Conservation (phyloP, 768 basidiomycete species). For the Suillus lakei region DNA sequence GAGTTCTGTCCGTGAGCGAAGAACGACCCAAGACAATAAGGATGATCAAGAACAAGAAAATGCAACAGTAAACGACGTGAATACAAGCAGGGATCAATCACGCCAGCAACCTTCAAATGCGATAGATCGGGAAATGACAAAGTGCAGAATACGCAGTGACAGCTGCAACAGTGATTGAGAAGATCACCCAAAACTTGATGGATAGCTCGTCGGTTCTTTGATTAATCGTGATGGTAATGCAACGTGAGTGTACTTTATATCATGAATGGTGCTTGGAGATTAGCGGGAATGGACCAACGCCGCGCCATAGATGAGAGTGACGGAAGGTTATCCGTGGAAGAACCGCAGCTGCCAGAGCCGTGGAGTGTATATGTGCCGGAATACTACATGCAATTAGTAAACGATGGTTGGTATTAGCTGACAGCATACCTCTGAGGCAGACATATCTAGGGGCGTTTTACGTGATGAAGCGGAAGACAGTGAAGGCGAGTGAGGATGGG, state of each 20-base stretch:
- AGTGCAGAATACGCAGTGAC: not conserved
- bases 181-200: not conserved
- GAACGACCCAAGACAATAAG: constrained; percentile 30
- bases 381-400: constrained; percentile 21
- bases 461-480: constrained; percentile 30
- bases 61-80: constrained; percentile 24
- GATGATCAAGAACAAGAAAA: constrained; percentile 28
- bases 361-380: constrained; percentile 29
- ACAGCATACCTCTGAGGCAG: constrained; percentile 31
- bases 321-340: constrained; percentile 37
- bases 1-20: constrained; percentile 28
- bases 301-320: constrained; percentile 41
- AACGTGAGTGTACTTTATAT: constrained; percentile 30
- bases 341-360: constrained; percentile 30
- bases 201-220: not conserved
- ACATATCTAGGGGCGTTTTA: constrained; percentile 26
- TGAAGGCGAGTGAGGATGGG: constrained; percentile 32
- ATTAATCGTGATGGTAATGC: constrained; percentile 4
- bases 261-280: constrained; percentile 38
- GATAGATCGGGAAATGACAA: constrained; percentile 7
- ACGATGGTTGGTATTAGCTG: not conserved
- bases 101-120: not conserved
- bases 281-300: constrained; percentile 41
- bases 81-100: not conserved
- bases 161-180: not conserved